These are phyloP conservation scores for Nematodospora anomalae DNA, from an alignment of 1,139 yeast species.

Conservation along the genomic window DNA sequence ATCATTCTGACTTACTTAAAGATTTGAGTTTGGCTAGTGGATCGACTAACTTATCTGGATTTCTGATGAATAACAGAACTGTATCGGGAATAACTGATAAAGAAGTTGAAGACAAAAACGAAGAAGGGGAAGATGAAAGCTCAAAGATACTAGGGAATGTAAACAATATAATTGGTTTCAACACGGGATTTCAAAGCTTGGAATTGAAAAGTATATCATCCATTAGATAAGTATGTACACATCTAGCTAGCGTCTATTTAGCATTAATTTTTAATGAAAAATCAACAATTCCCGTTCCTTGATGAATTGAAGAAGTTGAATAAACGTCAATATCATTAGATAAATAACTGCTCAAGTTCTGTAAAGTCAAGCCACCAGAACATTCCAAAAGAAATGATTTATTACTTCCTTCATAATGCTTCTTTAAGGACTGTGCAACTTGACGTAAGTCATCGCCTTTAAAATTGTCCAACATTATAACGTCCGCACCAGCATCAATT, in stretches of 20 bases:
- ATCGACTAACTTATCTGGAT: slow-evolving; percentile 26
- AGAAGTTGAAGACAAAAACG: slow-evolving; percentile 12
- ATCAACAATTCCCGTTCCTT: slow-evolving; percentile 80
- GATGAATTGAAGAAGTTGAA: slow-evolving; percentile 92
- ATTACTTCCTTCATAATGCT: slow-evolving; percentile 51
- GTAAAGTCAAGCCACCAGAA: slow-evolving; percentile 82
- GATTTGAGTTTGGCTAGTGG: slow-evolving; percentile 34
- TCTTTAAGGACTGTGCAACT: slow-evolving; percentile 66
- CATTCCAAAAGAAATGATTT: slow-evolving; percentile 75
- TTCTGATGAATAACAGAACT: slow-evolving; percentile 27
- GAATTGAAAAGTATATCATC: slow-evolving; percentile 41
- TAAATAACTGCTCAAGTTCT: slow-evolving; percentile 64
- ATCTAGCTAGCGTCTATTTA: not conserved
- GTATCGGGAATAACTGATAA: slow-evolving; percentile 9
- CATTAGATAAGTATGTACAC: slow-evolving; percentile 27
- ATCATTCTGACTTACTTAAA: slow-evolving; percentile 26
- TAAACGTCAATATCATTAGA: slow-evolving; percentile 84
- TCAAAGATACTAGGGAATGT: slow-evolving; percentile 36
- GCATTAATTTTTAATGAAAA: slow-evolving; percentile 75
- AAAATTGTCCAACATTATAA: slow-evolving; percentile 93
- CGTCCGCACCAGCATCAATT: slow-evolving; percentile 92
- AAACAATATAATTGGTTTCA: slow-evolving; percentile 42
- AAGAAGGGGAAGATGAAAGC: slow-evolving; percentile 21
- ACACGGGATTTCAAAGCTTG: slow-evolving; percentile 44
- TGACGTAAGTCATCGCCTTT: slow-evolving; percentile 60